These are phyloP conservation scores for Massarina eburnea DNA, from an alignment of 2,329 filamentous ascomycete genomes.

Conservation along the genomic window DNA sequence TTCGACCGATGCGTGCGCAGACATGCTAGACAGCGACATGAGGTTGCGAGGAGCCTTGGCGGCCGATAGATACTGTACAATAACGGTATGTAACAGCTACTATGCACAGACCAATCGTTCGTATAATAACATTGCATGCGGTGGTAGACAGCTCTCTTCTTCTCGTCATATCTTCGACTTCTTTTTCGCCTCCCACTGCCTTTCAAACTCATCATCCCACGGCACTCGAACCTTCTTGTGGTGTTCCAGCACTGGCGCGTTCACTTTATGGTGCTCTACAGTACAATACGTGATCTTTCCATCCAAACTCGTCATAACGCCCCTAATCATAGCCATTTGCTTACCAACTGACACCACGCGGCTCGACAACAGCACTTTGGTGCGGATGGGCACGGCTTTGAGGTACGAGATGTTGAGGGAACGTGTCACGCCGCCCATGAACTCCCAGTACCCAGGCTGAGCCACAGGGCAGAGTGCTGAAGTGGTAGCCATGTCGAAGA, in stretches of 20 bases:
- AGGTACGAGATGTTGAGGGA: conserved; percentile 56
- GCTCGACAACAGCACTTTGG: conserved; percentile 47
- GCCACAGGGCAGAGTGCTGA: conserved; percentile 53
- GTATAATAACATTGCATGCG: no score
- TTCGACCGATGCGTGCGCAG: conserved; percentile 39
- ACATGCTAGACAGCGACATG: conserved; percentile 49
- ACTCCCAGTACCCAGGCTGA: conserved; percentile 55
- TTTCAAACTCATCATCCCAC: conserved; percentile 51
- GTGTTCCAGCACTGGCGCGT: conserved; percentile 44
- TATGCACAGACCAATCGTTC: conserved; percentile 1
- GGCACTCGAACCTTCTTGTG: conserved; percentile 43
- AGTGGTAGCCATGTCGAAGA: conserved; percentile 47
- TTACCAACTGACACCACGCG: conserved; percentile 51
- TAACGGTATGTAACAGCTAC: not conserved
- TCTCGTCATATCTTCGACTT: conserved; percentile 3
- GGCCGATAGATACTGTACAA: not conserved
- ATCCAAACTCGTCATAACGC: conserved; percentile 53
- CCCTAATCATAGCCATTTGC: conserved; percentile 56
- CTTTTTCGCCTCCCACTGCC: conserved; percentile 18
- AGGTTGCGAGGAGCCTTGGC: conserved; percentile 13
- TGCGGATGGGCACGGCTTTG: conserved; percentile 51
- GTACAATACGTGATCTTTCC: conserved; percentile 52
- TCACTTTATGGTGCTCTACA: conserved; percentile 57
- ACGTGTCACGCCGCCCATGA: conserved; percentile 55
- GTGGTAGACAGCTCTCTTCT: no score